These are phyloP conservation scores for Papiliotrema terrestris DNA, from an alignment of 1,284 basidiomycete genomes.

Conservation along the genomic window DNA sequence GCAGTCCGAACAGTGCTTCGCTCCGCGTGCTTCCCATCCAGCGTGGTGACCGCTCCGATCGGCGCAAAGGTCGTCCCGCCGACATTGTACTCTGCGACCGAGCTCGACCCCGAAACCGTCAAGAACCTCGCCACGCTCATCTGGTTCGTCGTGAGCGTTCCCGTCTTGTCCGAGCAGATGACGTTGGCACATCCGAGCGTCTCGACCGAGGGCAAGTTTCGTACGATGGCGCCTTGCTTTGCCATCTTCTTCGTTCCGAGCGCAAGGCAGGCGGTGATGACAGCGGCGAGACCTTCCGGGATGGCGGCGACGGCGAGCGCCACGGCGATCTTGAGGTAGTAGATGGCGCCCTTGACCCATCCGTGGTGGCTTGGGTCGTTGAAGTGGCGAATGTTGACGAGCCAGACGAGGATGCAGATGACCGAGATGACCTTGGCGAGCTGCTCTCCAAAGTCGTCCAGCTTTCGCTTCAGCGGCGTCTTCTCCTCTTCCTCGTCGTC, in stretches of 20 bases:
- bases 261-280: slow-evolving; percentile 93
- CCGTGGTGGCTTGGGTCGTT: slow-evolving; percentile 88
- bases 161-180: slow-evolving; percentile 94
- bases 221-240: slow-evolving; percentile 92
- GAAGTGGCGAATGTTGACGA: slow-evolving; percentile 91
- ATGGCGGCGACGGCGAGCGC: slow-evolving; percentile 94
- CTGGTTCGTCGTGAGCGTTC: slow-evolving; percentile 88
- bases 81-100: slow-evolving; percentile 68
- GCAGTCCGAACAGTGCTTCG: slow-evolving; percentile 61
- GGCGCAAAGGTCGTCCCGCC: slow-evolving; percentile 90
- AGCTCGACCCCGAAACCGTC: slow-evolving; percentile 57
- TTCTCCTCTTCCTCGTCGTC: slow-evolving; percentile 63
- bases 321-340: slow-evolving; percentile 98
- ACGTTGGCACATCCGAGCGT: slow-evolving; percentile 94
- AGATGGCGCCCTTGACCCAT: slow-evolving; percentile 83
- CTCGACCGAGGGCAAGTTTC: slow-evolving; percentile 93
- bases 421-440: slow-evolving; percentile 93
- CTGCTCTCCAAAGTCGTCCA: slow-evolving; percentile 94
- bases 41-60: slow-evolving; percentile 64
- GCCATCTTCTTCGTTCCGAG: slow-evolving; percentile 98
- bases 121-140: slow-evolving; percentile 89
- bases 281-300: slow-evolving; percentile 90
- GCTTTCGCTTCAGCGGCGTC: slow-evolving; percentile 89
- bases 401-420: slow-evolving; percentile 92
- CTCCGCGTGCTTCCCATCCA: slow-evolving; percentile 59